Evolutionary conservation across 768 basidiomycete species (phyloP), one percentile per base, ranked within the genome.

Genomic region (Candolleomyces efflorescens): DNA sequence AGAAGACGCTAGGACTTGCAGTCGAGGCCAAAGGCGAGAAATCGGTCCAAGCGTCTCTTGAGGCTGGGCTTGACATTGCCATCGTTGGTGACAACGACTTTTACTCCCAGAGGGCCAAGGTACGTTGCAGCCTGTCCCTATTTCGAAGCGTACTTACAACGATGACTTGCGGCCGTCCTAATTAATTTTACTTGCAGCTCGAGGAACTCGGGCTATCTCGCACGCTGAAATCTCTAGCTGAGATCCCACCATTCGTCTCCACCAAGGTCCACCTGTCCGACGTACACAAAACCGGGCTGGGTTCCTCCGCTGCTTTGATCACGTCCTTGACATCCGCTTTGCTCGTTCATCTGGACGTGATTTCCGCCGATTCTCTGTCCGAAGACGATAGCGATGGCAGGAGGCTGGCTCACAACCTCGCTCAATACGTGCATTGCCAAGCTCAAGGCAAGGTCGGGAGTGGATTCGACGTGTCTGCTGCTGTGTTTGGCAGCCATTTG

Each of bases 371-470:
- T 44, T 77, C 82, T 4, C 78, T 90, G 20, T 63, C 67, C 15
- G 73, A 74, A 24, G 68, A 74, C 5, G 65, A 74, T 44, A 74
- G 72, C 64, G 73, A 77, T 23, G 84, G 81, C 20, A 75, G 83
- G 59, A 71, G 74, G 59, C 72, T 97, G 17, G 87, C 92, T 0
- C 97, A 99, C 71, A 98, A 97, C 69, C 81, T 92, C 44, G 87
- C 97, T 3, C 97, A 99, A 68, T 97, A 88, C 68, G 83, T 94
- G 6, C 97, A 99, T 70, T 98, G 94, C 67, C 78, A 94, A 38
- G 97, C 96, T 0, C 97, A 99, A 74, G 97, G 97, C 41, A 99
- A 99, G 73, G 88, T 99, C 15, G 97, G 97, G 27, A 94, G 91
- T 65, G 97, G 97, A 5, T 99, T 99, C 74, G 97, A 99, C 66